Evolutionary conservation across 2,329 filamentous ascomycete species (phyloP).

Genomic region (Fusarium caatingaense): DNA sequence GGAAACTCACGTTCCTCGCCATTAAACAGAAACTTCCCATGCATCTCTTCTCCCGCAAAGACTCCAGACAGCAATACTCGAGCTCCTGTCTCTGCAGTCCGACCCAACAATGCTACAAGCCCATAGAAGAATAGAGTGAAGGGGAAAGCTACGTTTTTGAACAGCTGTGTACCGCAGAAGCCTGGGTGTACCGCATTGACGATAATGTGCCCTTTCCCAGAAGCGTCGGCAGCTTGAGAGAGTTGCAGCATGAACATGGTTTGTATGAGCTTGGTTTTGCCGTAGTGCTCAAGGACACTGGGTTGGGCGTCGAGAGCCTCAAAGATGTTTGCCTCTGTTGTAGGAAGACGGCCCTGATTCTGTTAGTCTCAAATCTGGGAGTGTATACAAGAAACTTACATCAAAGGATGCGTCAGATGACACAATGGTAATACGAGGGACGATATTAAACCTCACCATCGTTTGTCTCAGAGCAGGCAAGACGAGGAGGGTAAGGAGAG

Average conservation of each 20-base stretch:
- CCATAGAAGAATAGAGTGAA: constrained; percentile 40
- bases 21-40: constrained; percentile 56
- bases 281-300: constrained; percentile 43
- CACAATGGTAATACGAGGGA: constrained; percentile 54
- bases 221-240: constrained; percentile 48
- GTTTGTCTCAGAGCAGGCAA: constrained; percentile 56
- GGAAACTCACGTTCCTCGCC: constrained; percentile 45
- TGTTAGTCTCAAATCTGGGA: neutral
- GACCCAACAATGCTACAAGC: constrained; percentile 45
- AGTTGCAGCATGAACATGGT: constrained; percentile 49
- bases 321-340: constrained; percentile 50
- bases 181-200: constrained; percentile 56
- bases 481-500: constrained; percentile 57
- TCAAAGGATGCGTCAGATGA: constrained; percentile 51
- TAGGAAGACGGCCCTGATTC: constrained; percentile 49
- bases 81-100: constrained; percentile 54
- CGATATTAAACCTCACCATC: constrained; percentile 48
- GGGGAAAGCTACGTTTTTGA: constrained; percentile 49
- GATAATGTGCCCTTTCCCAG: constrained; percentile 50
- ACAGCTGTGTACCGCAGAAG: constrained; percentile 56
- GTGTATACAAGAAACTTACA: neutral
- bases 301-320: constrained; percentile 47
- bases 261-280: constrained; percentile 49
- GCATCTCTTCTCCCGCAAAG: constrained; percentile 51
- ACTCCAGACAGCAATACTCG: constrained; percentile 55